Percentiles rank a stretch among this genome's conserved stretches.
Evolutionary conservation across 2,329 filamentous ascomycete species (phyloP).

Genomic region (Emergomyces africanus): DNA sequence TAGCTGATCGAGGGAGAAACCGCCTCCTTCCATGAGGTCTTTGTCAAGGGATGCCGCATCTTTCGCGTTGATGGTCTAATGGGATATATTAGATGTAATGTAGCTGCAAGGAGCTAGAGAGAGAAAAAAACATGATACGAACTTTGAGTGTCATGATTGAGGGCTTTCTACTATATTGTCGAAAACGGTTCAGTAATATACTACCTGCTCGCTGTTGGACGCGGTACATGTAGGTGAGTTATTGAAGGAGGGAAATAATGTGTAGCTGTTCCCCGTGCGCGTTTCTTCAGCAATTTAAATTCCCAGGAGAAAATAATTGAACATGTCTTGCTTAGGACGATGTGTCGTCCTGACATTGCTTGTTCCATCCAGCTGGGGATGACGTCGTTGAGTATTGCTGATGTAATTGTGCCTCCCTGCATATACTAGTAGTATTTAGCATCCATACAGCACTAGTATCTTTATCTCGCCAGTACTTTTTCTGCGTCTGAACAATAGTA

Average conservation of each 20-base stretch:
- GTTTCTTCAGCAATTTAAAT: not conserved
- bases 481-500: no score
- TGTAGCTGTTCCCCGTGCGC: not conserved
- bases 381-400: not conserved
- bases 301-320: not conserved
- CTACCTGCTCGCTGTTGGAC: not conserved
- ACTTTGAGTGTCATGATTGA: conserved; percentile 4
- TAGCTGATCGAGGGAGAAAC: conserved; percentile 88
- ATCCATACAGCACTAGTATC: no score
- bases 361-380: not conserved
- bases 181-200: conserved; percentile 5
- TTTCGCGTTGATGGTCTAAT: conserved; percentile 71
- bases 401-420: not conserved
- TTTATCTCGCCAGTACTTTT: no score
- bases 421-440: no score
- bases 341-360: not conserved
- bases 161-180: not conserved
- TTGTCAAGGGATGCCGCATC: conserved; percentile 80
- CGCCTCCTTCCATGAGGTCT: conserved; percentile 77
- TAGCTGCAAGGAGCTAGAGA: not conserved
- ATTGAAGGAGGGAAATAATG: not conserved
- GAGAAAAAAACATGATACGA: not conserved
- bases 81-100: not conserved
- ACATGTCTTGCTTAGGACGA: not conserved
- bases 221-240: not conserved